Conservation (phyloP, 2,329 filamentous ascomycete species). For the Monosporascus sp. region DNA sequence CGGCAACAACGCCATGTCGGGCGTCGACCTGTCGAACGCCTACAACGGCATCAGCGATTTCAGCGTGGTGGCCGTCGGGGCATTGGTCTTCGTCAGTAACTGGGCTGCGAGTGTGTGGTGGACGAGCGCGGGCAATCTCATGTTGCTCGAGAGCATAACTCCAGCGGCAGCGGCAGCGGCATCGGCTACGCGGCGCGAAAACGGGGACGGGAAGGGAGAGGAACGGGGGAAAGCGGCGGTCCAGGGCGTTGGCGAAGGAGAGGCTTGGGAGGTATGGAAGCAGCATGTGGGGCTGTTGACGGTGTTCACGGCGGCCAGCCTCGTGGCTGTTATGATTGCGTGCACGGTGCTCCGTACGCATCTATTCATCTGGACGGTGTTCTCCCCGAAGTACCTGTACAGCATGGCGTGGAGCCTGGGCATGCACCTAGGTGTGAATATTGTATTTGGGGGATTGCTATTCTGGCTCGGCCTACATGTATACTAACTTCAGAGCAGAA, state of each 20-base stretch:
- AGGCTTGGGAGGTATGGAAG: conserved; percentile 25
- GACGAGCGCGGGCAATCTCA: conserved; percentile 59
- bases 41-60: conserved; percentile 89
- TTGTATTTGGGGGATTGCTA: conserved; percentile 55
- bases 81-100: conserved; percentile 82
- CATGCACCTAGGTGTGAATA: conserved; percentile 72
- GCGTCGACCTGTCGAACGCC: conserved; percentile 87
- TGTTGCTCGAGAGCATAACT: conserved; percentile 43
- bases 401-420: conserved; percentile 81
- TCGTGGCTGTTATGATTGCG: conserved; percentile 77
- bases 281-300: conserved; percentile 62
- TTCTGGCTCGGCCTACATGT: conserved; percentile 42
- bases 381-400: conserved; percentile 94
- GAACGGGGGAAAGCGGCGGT: conserved; percentile 4
- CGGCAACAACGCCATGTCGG: conserved; percentile 90
- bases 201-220: conserved; percentile 7
- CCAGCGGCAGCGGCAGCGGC: no score
- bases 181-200: not conserved
- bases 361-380: conserved; percentile 98
- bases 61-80: conserved; percentile 72
- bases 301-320: conserved; percentile 59
- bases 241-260: not conserved
- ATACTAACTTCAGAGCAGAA: no score
- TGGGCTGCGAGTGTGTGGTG: conserved; percentile 92
- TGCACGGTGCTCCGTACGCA: conserved; percentile 82